These are phyloP conservation scores for Blakeslea trispora DNA, from an alignment of 371 early-diverging fungal genomes.

Conservation along the genomic window DNA sequence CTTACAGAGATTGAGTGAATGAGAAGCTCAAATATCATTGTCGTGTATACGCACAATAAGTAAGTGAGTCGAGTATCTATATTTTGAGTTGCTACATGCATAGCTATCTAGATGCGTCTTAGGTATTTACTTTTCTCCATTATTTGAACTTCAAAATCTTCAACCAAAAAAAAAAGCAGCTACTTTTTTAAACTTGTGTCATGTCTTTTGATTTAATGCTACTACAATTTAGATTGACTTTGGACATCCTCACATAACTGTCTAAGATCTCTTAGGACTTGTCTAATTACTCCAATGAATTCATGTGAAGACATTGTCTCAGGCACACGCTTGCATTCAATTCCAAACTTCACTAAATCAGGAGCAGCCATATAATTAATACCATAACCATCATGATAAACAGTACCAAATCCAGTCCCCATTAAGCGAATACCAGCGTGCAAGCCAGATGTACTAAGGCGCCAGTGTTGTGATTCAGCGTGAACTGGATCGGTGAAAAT, in stretches of 20 bases:
- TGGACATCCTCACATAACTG: constrained; percentile 41
- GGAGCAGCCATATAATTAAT: constrained; percentile 84
- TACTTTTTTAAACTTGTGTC: too few relatives aligned
- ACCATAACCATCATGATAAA: constrained; percentile 83
- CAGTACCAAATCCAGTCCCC: constrained; percentile 81
- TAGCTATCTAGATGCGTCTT: too few relatives aligned
- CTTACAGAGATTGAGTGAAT: too few relatives aligned
- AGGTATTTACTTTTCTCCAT: too few relatives aligned
- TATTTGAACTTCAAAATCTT: too few relatives aligned
- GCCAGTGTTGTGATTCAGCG: constrained; percentile 64
- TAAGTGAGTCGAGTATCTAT: too few relatives aligned
- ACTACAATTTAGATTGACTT: too few relatives aligned
- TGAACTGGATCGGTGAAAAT: constrained; percentile 78
- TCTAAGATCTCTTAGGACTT: constrained; percentile 59
- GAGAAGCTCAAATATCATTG: too few relatives aligned
- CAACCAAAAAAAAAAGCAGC: too few relatives aligned
- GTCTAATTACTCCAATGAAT: constrained; percentile 50
- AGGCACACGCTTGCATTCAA: constrained; percentile 71
- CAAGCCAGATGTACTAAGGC: constrained; percentile 78
- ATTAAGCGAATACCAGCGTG: constrained; percentile 70
- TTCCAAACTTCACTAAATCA: constrained; percentile 73
- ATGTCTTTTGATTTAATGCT: too few relatives aligned
- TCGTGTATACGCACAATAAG: too few relatives aligned
- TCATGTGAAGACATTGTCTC: constrained; percentile 45
- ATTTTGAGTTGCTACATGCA: too few relatives aligned